Conservation (phyloP, 805 yeast species). For the Nakazawaea anatomiae region DNA sequence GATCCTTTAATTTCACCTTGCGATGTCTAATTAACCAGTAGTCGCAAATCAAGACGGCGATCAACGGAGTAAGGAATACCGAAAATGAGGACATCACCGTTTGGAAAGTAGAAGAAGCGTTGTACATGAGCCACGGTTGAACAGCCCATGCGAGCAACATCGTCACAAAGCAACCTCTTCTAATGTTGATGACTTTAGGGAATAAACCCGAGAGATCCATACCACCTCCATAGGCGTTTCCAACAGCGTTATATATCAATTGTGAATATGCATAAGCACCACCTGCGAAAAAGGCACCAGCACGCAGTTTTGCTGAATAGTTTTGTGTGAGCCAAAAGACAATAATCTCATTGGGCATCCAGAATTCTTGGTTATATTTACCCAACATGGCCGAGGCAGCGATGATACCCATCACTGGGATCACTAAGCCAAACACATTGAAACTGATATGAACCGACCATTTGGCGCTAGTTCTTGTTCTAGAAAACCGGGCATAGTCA, state of each 20-base stretch:
- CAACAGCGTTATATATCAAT: conserved; percentile 31
- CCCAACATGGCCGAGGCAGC: conserved; percentile 37
- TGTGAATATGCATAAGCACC: conserved; percentile 30
- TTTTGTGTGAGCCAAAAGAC: conserved; percentile 33
- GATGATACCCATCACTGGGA: conserved; percentile 41
- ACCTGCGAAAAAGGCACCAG: conserved; percentile 43
- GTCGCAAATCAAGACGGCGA: conserved; percentile 31
- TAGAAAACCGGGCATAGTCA: conserved; percentile 28
- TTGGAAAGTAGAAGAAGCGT: conserved; percentile 28
- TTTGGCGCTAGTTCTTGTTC: conserved; percentile 4
- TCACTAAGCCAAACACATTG: conserved; percentile 32
- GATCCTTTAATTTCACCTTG: conserved; percentile 32
- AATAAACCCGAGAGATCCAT: conserved; percentile 45
- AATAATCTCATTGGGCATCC: conserved; percentile 42
- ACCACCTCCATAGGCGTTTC: conserved; percentile 39
- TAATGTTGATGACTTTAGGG: conserved; percentile 36
- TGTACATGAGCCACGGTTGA: conserved; percentile 36
- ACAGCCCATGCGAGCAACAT: conserved; percentile 26
- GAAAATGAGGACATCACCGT: conserved; percentile 31
- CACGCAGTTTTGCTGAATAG: conserved; percentile 30
- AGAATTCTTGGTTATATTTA: conserved; percentile 32
- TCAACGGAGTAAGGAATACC: conserved; percentile 33
- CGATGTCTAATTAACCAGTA: conserved; percentile 32
- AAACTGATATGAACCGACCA: conserved; percentile 17
- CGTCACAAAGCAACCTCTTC: conserved; percentile 39